phyloP scores from a whole-genome alignment of 139 green algal species.

The Nannochloris sp. region DNA sequence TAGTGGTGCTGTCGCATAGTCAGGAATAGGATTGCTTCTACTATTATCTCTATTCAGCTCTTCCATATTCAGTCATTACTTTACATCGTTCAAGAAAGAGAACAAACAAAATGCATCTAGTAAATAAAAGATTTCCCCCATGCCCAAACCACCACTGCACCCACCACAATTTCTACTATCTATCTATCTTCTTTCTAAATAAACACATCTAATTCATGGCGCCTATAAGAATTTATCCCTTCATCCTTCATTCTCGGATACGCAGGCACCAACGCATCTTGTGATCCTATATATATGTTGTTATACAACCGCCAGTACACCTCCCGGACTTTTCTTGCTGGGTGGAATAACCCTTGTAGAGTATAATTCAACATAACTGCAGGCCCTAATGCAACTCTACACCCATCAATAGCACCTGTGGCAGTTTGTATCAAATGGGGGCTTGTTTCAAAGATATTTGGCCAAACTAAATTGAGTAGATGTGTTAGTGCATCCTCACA shows the following conservation, averaged over 20 bases:
- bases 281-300: slow-evolving; percentile 91
- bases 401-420: slow-evolving; percentile 85
- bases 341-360: slow-evolving; percentile 92
- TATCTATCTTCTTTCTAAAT: slow-evolving; percentile 46
- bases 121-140: background rate
- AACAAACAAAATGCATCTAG: too few relatives aligned
- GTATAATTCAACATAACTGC: slow-evolving; percentile 81
- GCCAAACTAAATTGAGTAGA: slow-evolving; percentile 97
- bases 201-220: slow-evolving; percentile 91
- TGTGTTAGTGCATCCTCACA: slow-evolving; percentile 95
- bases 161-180: too few relatives aligned
- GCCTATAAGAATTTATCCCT: slow-evolving; percentile 69
- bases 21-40: too few relatives aligned
- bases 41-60: too few relatives aligned
- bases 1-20: too few relatives aligned
- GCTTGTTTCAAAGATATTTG: slow-evolving; percentile 96
- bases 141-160: too few relatives aligned
- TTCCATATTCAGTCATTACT: too few relatives aligned
- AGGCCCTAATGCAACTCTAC: slow-evolving; percentile 80
- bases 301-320: slow-evolving; percentile 99
- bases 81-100: too few relatives aligned
- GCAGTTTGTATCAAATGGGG: slow-evolving; percentile 93
- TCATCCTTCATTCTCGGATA: slow-evolving; percentile 76
- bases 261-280: slow-evolving; percentile 79
- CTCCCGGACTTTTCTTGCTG: slow-evolving; percentile 81